These are phyloP conservation scores for Salix viminalis DNA, from an alignment of 345 rosid species.

Conservation along the genomic window DNA sequence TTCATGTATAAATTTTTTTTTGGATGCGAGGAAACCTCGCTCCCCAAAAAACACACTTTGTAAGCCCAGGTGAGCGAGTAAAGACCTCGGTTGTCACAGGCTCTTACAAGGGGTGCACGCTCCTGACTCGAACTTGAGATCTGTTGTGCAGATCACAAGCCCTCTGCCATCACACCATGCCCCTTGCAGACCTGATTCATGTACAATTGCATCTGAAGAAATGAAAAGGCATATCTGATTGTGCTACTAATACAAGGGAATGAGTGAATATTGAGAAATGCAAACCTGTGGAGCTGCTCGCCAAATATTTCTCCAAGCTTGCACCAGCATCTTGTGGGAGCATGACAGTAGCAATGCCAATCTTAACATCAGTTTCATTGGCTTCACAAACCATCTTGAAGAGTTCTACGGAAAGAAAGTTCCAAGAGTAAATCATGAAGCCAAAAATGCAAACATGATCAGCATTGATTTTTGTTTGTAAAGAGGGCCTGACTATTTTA, in stretches of 20 bases:
- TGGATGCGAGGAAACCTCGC: no score
- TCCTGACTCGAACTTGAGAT: no score
- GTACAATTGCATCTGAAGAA: slow-evolving; percentile 3
- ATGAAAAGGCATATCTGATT: not conserved
- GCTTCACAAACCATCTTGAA: slow-evolving; percentile 93
- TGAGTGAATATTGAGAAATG: slow-evolving; percentile 1
- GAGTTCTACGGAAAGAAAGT: slow-evolving; percentile 55
- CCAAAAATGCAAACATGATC: not conserved
- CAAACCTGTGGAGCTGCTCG: slow-evolving; percentile 39
- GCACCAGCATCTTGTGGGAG: slow-evolving; percentile 92
- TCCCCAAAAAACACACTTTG: no score
- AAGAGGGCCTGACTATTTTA: not conserved
- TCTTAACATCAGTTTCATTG: slow-evolving; percentile 60
- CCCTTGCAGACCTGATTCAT: not conserved
- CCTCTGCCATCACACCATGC: no score
- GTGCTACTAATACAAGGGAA: not conserved
- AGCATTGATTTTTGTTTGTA: not conserved
- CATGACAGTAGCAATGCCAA: slow-evolving; percentile 81
- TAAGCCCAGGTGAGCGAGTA: no score
- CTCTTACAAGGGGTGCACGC: no score
- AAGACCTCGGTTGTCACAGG: no score
- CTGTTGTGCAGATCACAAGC: no score
- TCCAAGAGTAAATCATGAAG: slow-evolving; percentile 12
- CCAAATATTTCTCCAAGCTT: slow-evolving; percentile 39
- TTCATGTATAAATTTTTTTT: not conserved